Percentiles rank a stretch among this genome's conserved stretches.
phyloP scores from a whole-genome alignment of 345 rosid species.

The Litchi chinensis region DNA sequence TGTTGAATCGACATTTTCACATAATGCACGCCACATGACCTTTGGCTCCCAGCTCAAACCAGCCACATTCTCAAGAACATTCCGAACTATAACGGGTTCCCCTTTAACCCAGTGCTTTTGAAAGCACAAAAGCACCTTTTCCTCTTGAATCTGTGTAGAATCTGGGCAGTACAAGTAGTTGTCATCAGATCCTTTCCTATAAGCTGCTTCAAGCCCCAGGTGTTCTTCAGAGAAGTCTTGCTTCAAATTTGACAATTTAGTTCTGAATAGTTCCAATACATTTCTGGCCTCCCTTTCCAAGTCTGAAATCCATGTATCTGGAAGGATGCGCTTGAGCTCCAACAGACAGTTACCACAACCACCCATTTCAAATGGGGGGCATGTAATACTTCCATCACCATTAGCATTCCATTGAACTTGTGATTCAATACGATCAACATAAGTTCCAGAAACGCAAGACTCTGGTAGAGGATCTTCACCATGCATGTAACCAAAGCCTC shows the following conservation, averaged over 20 bases:
- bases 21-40: conserved; percentile 96
- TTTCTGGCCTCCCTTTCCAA: conserved; percentile 46
- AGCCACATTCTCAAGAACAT: conserved; percentile 53
- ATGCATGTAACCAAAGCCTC: conserved; percentile 67
- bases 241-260: conserved; percentile 18
- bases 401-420: conserved; percentile 45
- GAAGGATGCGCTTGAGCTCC: conserved; percentile 69
- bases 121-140: conserved; percentile 50
- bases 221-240: conserved; percentile 27
- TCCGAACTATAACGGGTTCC: conserved; percentile 72
- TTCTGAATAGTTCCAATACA: conserved; percentile 30
- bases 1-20: conserved; percentile 47
- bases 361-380: conserved; percentile 68
- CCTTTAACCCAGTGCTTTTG: conserved; percentile 79
- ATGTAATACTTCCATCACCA: conserved; percentile 59
- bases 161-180: conserved; percentile 66
- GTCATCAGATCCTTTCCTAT: conserved; percentile 57
- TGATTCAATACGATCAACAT: conserved; percentile 30
- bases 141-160: conserved; percentile 36
- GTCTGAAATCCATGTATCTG: conserved; percentile 49
- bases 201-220: conserved; percentile 49
- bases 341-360: conserved; percentile 68
- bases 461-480: conserved; percentile 55
- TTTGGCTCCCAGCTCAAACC: conserved; percentile 96
- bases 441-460: conserved; percentile 15